A percentile compares a stretch with the other conserved stretches of the same genome.
Conservation (phyloP, 208 protist species). For the Leishmania martiniquensis region DNA sequence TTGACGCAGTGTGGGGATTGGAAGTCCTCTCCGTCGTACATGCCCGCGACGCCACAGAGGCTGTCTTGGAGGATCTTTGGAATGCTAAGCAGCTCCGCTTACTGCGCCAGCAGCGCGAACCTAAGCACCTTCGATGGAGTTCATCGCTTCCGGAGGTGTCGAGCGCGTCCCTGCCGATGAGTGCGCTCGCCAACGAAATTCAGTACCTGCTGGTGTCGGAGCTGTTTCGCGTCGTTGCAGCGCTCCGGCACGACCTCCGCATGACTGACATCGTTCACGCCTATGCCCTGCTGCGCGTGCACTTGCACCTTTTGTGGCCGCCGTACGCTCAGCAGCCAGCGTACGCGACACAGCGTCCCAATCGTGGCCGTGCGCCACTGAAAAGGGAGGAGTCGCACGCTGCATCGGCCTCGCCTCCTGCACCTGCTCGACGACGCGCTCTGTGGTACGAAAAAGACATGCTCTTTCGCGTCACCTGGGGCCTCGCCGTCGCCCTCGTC, state of each 20-base stretch:
- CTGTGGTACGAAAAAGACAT: conserved; percentile 42
- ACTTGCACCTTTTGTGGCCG: conserved; percentile 53
- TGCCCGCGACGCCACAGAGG: conserved; percentile 34
- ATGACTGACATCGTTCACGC: conserved; percentile 76
- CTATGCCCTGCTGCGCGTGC: conserved; percentile 75
- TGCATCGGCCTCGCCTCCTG: background rate
- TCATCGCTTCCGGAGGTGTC: background rate
- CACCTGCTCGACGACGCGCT: background rate
- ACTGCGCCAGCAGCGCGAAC: conserved; percentile 18
- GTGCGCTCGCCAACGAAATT: conserved; percentile 16
- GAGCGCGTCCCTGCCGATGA: background rate
- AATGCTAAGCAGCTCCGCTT: background rate
- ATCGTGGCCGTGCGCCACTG: background rate
- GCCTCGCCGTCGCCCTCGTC: conserved; percentile 50
- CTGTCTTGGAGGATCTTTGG: conserved; percentile 16
- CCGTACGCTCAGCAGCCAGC: conserved; percentile 24
- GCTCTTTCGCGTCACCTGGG: conserved; percentile 52
- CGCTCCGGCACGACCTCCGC: conserved; percentile 47
- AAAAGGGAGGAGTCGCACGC: background rate
- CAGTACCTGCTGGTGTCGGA: conserved; percentile 26
- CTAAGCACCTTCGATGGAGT: background rate
- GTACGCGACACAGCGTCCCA: background rate
- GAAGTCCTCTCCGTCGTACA: conserved; percentile 58
- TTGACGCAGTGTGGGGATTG: conserved; percentile 66
- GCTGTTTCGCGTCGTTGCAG: conserved; percentile 26